Percentiles rank a stretch among this genome's conserved stretches.
These are phyloP conservation scores for Alisma plantagoaquatica DNA, from an alignment of 106 monocot genomes.

Conservation along the genomic window DNA sequence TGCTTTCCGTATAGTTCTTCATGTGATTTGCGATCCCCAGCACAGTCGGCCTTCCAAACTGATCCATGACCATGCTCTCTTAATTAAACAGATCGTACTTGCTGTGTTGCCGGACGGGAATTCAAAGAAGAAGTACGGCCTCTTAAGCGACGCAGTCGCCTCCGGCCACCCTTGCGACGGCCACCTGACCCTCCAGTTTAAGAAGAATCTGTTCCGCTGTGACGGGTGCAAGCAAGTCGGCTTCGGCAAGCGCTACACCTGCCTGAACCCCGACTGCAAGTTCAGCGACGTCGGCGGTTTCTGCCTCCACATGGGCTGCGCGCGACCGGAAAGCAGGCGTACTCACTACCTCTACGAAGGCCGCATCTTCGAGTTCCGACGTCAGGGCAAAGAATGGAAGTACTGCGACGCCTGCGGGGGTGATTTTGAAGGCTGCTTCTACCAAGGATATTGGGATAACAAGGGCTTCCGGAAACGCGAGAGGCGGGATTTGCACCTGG, in stretches of 20 bases:
- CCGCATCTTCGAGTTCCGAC: not conserved
- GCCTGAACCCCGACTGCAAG: constrained; percentile 1
- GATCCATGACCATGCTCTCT: too few species aligned
- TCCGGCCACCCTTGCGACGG: constrained; percentile 7
- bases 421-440: constrained; percentile 8
- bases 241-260: constrained; percentile 4
- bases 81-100: too few species aligned
- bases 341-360: constrained; percentile 17
- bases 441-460: not conserved
- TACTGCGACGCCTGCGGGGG: constrained; percentile 5
- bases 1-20: too few species aligned
- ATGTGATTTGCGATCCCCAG: too few species aligned
- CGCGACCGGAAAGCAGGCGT: not conserved
- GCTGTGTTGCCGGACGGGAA: too few species aligned
- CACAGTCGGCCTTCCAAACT: too few species aligned
- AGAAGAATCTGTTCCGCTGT: constrained; percentile 10
- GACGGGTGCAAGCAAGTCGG: constrained; percentile 10
- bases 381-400: not conserved
- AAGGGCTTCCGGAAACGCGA: not conserved
- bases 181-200: constrained; percentile 5
- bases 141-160: constrained; percentile 3
- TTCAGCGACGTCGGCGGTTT: too few species aligned
- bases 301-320: constrained; percentile 17
- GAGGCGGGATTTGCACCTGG: too few species aligned
- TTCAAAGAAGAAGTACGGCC: too few species aligned